phyloP scores from a whole-genome alignment of 108 stramenopile species.

The Fragilaria radians region DNA sequence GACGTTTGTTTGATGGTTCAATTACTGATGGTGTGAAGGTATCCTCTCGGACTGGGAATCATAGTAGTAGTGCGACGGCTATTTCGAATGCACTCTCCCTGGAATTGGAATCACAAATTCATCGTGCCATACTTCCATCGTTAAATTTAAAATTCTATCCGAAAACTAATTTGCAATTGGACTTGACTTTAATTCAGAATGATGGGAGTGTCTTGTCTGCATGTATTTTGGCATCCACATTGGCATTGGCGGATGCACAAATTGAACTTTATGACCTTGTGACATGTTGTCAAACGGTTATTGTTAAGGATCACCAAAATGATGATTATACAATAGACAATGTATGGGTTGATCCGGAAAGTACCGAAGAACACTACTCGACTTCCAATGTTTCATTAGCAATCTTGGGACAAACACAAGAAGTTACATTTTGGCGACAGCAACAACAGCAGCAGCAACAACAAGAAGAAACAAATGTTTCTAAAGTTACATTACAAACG shows the following conservation, averaged over 20 bases:
- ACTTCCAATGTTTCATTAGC: conserved; percentile 52
- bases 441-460: too few species aligned
- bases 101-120: conserved; percentile 40
- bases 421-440: conserved; percentile 77
- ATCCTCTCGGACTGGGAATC: too few species aligned
- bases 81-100: too few species aligned
- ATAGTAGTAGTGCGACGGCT: too few species aligned
- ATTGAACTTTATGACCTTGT: conserved; percentile 67
- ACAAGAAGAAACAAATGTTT: neutral
- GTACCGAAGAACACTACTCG: conserved; percentile 42
- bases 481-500: too few species aligned
- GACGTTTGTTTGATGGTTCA: too few species aligned
- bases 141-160: conserved; percentile 29
- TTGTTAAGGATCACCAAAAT: conserved; percentile 11
- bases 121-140: conserved; percentile 46
- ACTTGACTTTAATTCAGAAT: conserved; percentile 69
- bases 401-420: conserved; percentile 72
- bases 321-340: too few species aligned
- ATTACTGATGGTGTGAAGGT: too few species aligned
- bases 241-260: conserved; percentile 71
- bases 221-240: conserved; percentile 48
- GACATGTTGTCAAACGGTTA: conserved; percentile 50
- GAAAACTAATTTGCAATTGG: conserved; percentile 50
- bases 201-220: conserved; percentile 70
- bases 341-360: conserved; percentile 74